Base-by-base conservation (phyloP, 208 protist genomes). In the Leishmania lainsoni region DNA sequence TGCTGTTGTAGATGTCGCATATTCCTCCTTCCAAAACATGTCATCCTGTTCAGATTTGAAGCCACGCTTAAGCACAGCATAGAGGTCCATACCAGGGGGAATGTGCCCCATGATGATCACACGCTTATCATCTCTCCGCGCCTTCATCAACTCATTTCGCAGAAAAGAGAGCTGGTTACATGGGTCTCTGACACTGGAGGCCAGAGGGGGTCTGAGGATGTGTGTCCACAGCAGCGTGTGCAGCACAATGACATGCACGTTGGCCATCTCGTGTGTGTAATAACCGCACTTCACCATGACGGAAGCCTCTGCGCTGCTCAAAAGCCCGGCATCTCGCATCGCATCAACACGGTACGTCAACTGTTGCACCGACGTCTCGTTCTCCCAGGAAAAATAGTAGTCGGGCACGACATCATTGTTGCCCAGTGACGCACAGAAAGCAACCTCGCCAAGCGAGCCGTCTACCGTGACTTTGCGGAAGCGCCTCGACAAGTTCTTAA, bases 331-430 rank as follows among this genome's bases (percentile, higher is more conserved):
- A 5, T 26, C 59, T 2, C 77, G 14, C 78, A 95, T 79, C 8
- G 90, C 77, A 8, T 82, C 58, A 20, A 87, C 80, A 16, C 86
- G 83, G 35, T 83, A 32, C 22, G 56, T 10, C 39, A 93, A 65
- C 76, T 88, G 66, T 26, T 48, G 3, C n/a, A 90, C 81, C 59
- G 77, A 83, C 16, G 32, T 49, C 22, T 63, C 75, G 54, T 52
- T 78, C 20, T 78, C 59, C 80, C 86, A 89, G 29, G 89, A 68
- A 71, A 94, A 95, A 72, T 72, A 77, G 81, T 96, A 95, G 81
- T 96, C 84, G 26, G 90, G 90, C 26, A 92, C 84, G 48, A 96
- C 72, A 76, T 97, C 94, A 52, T 95, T 95, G 83, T 97, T 97
- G 49, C 94, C 94, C 35, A 94, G 26, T 22, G 84, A 77, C 54